These are phyloP conservation scores for Lactarius quietus DNA, from an alignment of 768 basidiomycete genomes.

Conservation along the genomic window DNA sequence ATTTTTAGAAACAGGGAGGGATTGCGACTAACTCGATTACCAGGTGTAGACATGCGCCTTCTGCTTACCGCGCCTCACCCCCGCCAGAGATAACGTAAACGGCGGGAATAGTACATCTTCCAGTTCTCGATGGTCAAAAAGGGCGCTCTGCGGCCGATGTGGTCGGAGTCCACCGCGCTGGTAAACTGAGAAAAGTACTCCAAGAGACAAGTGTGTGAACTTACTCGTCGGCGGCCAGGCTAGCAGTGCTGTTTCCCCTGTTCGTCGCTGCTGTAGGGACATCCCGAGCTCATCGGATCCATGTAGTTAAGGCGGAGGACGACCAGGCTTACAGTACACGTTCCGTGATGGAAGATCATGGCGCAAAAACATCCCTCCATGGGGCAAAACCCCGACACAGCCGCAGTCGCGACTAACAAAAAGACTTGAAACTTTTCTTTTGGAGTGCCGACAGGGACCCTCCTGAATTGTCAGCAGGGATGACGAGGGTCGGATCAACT, in stretches of 20 bases:
- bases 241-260: background rate
- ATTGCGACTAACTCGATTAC: background rate
- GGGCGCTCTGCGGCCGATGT: background rate
- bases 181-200: background rate
- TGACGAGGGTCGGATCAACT: slow-evolving; percentile 60
- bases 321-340: background rate
- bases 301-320: background rate
- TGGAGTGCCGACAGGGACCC: no score
- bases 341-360: background rate
- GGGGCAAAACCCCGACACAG: background rate
- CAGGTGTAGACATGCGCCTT: background rate
- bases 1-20: background rate
- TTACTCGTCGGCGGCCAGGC: background rate
- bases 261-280: background rate
- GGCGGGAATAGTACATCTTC: background rate
- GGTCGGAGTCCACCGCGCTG: background rate
- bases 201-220: background rate
- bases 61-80: background rate
- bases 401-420: background rate
- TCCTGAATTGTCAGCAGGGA: no score
- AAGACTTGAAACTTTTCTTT: background rate
- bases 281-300: background rate
- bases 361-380: background rate
- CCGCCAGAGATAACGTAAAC: background rate
- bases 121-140: background rate